Evolutionary conservation across 345 rosid genomes (phyloP), one percentile per base, ranked within the genome.

Genomic region (Draba incana): DNA sequence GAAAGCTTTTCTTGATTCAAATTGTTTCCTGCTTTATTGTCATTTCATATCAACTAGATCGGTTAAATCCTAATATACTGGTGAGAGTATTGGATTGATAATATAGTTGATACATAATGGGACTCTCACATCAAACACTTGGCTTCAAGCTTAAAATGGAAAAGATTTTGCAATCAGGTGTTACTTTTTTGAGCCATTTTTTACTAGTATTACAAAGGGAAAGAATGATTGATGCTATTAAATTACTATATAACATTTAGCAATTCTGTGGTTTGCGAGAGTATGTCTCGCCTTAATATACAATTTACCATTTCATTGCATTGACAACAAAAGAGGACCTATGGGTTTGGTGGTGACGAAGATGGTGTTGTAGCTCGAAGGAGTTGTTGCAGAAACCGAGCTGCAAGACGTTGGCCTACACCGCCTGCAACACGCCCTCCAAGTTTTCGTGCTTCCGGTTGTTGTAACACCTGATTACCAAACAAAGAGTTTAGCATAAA

Each of bases 351-450:
- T 39, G 92, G 72, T 61, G 84, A 4, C 8, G 94, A 72, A 62
- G 90, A 62, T 48, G 80, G 64, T 24, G 84, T 35, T 28, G 87
- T 81, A 31, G 64, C 68, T 66, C 81, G 88, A 14, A 93, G 92
- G 46, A 93, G 70, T 79, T 90, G 99, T 62, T 90, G 99, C 75
- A 93, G 82, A 67, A 93, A 78, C 38, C 98, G 81, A 23, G 98
- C 98, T 8, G 96, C 92, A 41, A 93, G 83, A 33, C 98, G 98
- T 53, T 82, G 97, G 64, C 85, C 84, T 57, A 88, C 83, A 69
- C 97, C 97, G 28, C 92, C 84, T 37, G 84, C 80, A 49, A 93
- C 87, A 31, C 89, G 90, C 37, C 84, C 85, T 41, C 96, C 97
- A 0, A 93, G 82, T 77, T 64, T 80, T n/a, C 85, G 86, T 47